Evolutionary conservation across 345 rosid species (phyloP).

Genomic region (Zanthoxylum bungeanum): DNA sequence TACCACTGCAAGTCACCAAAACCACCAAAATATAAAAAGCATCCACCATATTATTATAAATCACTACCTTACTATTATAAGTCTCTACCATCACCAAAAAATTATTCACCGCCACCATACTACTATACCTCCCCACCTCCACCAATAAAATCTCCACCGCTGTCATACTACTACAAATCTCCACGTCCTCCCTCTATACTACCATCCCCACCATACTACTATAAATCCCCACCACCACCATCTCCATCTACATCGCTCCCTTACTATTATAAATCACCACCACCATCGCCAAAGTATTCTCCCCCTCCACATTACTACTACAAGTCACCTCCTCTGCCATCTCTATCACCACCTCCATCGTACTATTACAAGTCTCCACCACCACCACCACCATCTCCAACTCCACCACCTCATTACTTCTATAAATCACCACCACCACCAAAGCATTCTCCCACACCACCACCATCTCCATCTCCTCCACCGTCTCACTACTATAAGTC

Average conservation of each 20-base stretch:
- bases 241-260: not conserved
- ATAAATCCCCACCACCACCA: not conserved
- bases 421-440: constrained; percentile 10
- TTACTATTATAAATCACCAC: not conserved
- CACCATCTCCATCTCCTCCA: too few relatives aligned
- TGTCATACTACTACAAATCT: not conserved
- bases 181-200: not conserved
- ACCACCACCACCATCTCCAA: not conserved
- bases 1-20: not conserved
- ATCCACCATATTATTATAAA: not conserved
- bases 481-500: too few relatives aligned
- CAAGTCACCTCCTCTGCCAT: not conserved
- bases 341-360: not conserved
- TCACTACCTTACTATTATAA: not conserved
- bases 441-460: not conserved
- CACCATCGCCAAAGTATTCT: not conserved
- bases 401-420: not conserved
- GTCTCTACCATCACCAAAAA: not conserved
- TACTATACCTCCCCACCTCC: not conserved
- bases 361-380: not conserved
- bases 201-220: not conserved
- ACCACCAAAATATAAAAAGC: not conserved
- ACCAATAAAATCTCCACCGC: not conserved
- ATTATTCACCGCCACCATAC: not conserved
- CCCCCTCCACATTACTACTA: not conserved